These are phyloP conservation scores for Ophiosphaerella narmari DNA, from an alignment of 2,329 filamentous ascomycete genomes.

Conservation along the genomic window DNA sequence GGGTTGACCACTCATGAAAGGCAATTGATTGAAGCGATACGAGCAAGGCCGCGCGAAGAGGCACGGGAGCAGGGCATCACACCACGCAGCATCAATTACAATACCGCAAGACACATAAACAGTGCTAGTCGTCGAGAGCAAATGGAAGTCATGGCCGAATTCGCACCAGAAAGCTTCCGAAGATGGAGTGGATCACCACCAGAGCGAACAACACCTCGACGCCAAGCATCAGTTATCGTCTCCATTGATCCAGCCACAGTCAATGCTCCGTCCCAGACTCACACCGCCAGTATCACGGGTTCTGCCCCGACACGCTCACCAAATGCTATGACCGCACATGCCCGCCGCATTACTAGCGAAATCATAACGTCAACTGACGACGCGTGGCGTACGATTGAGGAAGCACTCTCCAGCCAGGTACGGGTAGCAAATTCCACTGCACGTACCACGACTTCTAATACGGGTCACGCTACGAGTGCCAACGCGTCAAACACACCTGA, in stretches of 20 bases:
- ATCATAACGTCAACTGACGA: conserved; percentile 44
- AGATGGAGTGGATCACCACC: conserved; percentile 19
- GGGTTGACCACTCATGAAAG: conserved; percentile 53
- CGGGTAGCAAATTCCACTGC: conserved; percentile 18
- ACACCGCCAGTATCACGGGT: conserved; percentile 35
- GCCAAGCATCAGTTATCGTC: conserved; percentile 49
- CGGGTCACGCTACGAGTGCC: conserved; percentile 10
- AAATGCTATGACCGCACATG: conserved; percentile 36
- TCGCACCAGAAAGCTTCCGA: conserved; percentile 31
- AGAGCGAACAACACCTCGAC: conserved; percentile 39
- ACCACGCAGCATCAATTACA: conserved; percentile 52
- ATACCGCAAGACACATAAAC: conserved; percentile 26
- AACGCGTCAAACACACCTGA: conserved; percentile 34
- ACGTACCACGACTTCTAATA: conserved; percentile 14
- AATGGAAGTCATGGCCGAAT: conserved; percentile 25
- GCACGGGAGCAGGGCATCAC: conserved; percentile 43
- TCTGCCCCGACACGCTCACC: conserved; percentile 36
- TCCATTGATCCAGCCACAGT: conserved; percentile 35
- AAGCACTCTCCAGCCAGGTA: conserved; percentile 48
- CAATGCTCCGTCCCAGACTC: conserved; percentile 19
- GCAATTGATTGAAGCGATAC: conserved; percentile 52
- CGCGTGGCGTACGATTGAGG: conserved; percentile 56
- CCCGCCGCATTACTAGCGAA: conserved; percentile 35
- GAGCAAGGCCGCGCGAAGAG: conserved; percentile 50
- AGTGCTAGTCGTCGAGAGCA: conserved; percentile 27